Evolutionary conservation across 1,284 basidiomycete species (phyloP), one percentile per base, ranked within the genome.

Genomic region (Sutorius eximius): DNA sequence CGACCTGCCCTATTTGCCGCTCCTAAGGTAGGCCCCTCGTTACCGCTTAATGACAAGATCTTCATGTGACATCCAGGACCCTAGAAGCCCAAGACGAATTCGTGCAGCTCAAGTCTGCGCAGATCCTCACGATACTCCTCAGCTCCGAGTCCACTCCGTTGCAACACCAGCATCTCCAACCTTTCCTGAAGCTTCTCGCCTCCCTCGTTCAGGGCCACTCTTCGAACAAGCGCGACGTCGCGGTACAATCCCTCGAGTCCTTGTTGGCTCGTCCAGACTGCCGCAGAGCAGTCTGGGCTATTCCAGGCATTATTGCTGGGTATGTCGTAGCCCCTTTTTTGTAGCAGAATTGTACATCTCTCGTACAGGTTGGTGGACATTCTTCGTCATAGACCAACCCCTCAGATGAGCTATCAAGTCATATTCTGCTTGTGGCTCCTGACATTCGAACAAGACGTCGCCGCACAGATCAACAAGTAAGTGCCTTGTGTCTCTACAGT

Each of bases 331-430:
- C 22, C 3, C 3, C 16, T 11, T 16, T 27, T 15, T 27, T 12
- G 16, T 22, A 5, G 4, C 24, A 3, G 8, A 3, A 5, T 16
- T 30, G 50, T 29, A 61, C 29, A 36, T 45, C 16, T 43, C 54
- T 38, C 36, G 3, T 24, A 16, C 54, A 94, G 91, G 10, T 75
- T 94, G 44, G 79, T 92, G 15, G 89, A 93, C 43, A 88, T 90
- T 38, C 76, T 95, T 56, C 87, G 86, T 65, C 78, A 83, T 52
- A 89, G 83, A 59, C 82, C 87, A 18, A 79, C 82, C 12, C 90
- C 94, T n/a, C 96, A 99, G 73, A 91, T 95, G 85, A 90, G 87
- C 75, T 99, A 98, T 71, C 93, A 96, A 75, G 86, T 93, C 41
- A 85, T 87, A 34, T 93, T 93, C 67, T 95, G 91, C 70, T 79